Base-by-base conservation (phyloP, 2,329 filamentous ascomycete genomes). In the Colletotrichum phormii region DNA sequence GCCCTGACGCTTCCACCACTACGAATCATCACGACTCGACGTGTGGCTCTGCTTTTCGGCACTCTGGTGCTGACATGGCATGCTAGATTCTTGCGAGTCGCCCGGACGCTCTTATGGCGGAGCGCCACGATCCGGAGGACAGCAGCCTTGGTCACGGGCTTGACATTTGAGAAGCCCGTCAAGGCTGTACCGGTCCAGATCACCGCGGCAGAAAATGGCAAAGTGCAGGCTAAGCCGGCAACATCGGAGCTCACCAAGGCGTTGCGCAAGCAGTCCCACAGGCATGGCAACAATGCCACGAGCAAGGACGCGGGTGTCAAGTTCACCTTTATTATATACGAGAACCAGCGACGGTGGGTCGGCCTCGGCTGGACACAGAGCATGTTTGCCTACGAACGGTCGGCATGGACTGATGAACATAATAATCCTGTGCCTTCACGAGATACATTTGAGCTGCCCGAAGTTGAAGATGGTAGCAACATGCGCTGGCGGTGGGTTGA, bases 381-480 rank as follows among this genome's bases (percentile, higher is more conserved):
- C 51, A 86, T 99, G 74, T 95, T 99, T 76, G 92, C 95, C 0
- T 97, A 98, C 78, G 97, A 99, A 80, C 89, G 97, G 54, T 89
- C 93, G 1, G 89, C 95, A 0, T 99, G 97, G 96, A 98, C 97
- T 0, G 97, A 99, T 81, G 97, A 99, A 82, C 95, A 98, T 80
- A 90, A 97, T 67, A 98, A 98, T 74, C 80, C 92, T 0, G 93
- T 94, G 4, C 92, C 94, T 0, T 84, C 92, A 0, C 95, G 93
- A 75, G 93, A 97, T 55, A 89, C 89, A 57, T 91, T 91, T 75
- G 89, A 90, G 77, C 82, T 92, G 18, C 89, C 89, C 3, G 88
- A 90, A 67, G 89, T 91, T 0, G 89, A 91, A 75, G 89, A 91
- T 66, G 87, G 87, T 12, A 88, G 87, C 68, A 84, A 83, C 13